These are phyloP conservation scores for Neobulgaria alba DNA, from an alignment of 2,329 filamentous ascomycete species.

Conservation along the genomic window DNA sequence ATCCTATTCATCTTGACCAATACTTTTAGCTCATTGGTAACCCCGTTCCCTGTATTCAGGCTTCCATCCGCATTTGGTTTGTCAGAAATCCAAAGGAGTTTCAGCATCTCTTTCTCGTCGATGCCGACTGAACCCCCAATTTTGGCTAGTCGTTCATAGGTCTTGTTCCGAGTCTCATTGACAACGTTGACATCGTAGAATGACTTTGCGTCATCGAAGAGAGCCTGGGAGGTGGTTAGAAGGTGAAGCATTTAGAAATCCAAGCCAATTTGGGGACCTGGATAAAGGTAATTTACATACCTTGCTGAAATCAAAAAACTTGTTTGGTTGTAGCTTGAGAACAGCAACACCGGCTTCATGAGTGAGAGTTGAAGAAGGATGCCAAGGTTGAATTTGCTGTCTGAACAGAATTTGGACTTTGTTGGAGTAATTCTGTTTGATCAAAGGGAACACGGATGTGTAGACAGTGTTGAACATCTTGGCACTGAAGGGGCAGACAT, in stretches of 20 bases:
- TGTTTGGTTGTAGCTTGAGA: conserved; percentile 54
- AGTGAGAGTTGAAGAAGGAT: conserved; percentile 72
- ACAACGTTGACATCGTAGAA: conserved; percentile 85
- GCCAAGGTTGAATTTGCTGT: conserved; percentile 91
- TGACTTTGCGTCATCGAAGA: conserved; percentile 57
- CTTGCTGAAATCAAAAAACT: conserved; percentile 72
- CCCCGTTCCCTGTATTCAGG: conserved; percentile 70
- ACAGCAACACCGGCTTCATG: conserved; percentile 84
- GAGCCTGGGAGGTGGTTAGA: conserved; percentile 10
- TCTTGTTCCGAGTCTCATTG: conserved; percentile 74
- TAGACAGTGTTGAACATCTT: conserved; percentile 70
- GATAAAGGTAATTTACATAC: conserved; percentile 8
- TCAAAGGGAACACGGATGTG: conserved; percentile 52
- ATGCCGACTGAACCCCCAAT: conserved; percentile 62
- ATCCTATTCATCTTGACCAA: conserved; percentile 72
- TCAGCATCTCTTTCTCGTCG: conserved; percentile 60
- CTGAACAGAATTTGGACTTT: conserved; percentile 73
- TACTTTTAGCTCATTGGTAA: conserved; percentile 79
- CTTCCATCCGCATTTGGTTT: conserved; percentile 57
- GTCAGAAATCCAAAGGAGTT: conserved; percentile 59
- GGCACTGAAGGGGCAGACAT: conserved; percentile 72
- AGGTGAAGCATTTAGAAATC: no score
- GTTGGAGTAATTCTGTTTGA: conserved; percentile 49
- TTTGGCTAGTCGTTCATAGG: conserved; percentile 69
- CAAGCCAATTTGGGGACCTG: no score